Evolutionary conservation across 352 stramenopile genomes (phyloP).

Genomic region (Aphanomyces cochlioides): DNA sequence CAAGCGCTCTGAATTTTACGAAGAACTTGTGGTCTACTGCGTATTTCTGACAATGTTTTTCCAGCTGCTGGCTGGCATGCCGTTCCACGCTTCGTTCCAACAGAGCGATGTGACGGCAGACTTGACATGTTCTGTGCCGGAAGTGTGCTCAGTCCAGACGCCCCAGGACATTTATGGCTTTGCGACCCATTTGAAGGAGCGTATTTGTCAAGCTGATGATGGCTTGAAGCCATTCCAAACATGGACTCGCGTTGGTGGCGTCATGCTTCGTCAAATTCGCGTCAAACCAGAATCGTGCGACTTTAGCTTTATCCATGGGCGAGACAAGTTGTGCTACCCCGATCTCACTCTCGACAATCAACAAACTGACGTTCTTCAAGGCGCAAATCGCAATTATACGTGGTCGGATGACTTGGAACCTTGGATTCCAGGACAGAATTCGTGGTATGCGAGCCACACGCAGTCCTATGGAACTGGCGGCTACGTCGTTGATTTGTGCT

Average conservation of each 20-base stretch:
- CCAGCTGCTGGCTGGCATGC: conserved; percentile 68
- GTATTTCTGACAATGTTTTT: conserved; percentile 77
- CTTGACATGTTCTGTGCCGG: conserved; percentile 73
- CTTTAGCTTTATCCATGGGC: conserved; percentile 34
- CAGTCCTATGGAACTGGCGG: conserved; percentile 62
- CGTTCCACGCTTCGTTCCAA: conserved; percentile 76
- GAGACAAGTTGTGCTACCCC: conserved; percentile 54
- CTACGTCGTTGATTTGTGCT: conserved; percentile 71
- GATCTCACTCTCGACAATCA: conserved; percentile 55
- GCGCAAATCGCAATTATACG: conserved; percentile 45
- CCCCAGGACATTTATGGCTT: conserved; percentile 78
- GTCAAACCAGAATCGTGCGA: conserved; percentile 69
- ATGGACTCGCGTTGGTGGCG: conserved; percentile 70
- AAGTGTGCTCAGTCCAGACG: conserved; percentile 75
- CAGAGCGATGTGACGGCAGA: conserved; percentile 79
- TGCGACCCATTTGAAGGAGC: conserved; percentile 45
- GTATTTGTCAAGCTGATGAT: conserved; percentile 43
- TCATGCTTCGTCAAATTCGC: conserved; percentile 79
- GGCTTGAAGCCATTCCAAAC: conserved; percentile 32
- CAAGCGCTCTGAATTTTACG: conserved; percentile 84
- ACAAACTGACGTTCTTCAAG: conserved; percentile 47
- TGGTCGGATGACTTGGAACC: conserved; percentile 65
- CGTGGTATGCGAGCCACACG: conserved; percentile 50
- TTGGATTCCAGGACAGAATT: conserved; percentile 35
- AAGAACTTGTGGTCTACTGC: conserved; percentile 82